Evolutionary conservation across 2,329 filamentous ascomycete genomes (phyloP).

Genomic region (Neofusicoccum sp.): DNA sequence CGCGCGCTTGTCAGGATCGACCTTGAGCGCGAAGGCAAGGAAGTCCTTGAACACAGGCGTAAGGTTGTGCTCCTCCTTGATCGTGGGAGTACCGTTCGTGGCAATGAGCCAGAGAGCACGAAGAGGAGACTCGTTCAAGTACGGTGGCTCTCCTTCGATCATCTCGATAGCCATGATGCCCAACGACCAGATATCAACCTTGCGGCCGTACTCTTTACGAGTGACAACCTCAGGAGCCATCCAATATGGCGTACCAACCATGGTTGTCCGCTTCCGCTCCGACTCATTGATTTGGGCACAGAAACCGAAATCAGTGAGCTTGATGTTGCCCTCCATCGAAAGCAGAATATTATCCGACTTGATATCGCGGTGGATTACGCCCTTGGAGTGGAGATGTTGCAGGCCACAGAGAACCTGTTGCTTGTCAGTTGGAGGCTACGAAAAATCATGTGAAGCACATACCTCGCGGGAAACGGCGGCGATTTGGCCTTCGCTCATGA

Average conservation of each 20-base stretch:
- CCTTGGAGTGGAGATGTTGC: conserved; percentile 95
- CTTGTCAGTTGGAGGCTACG: conserved; percentile 22
- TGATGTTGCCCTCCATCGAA: conserved; percentile 93
- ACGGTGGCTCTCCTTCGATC: conserved; percentile 98
- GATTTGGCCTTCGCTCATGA: conserved; percentile 98
- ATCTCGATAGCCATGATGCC: conserved; percentile 99
- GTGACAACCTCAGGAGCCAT: conserved; percentile 99
- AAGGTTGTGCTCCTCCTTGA: conserved; percentile 88
- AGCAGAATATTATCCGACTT: conserved; percentile 98
- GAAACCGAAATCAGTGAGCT: conserved; percentile 98
- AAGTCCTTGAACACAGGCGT: conserved; percentile 87
- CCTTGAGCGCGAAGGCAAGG: conserved; percentile 88
- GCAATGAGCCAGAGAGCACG: conserved; percentile 94
- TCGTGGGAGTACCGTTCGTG: conserved; percentile 90
- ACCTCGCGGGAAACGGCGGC: conserved; percentile 87
- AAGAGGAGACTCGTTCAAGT: conserved; percentile 91
- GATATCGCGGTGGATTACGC: conserved; percentile 97
- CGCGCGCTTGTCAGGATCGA: conserved; percentile 94
- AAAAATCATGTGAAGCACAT: conserved; percentile 41
- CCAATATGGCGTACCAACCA: conserved; percentile 99
- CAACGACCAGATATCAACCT: conserved; percentile 97
- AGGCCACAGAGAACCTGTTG: conserved; percentile 59
- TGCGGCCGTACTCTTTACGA: conserved; percentile 94
- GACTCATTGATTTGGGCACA: conserved; percentile 97
- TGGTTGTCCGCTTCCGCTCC: conserved; percentile 88